phyloP scores from a whole-genome alignment of 2,329 filamentous ascomycete genomes.

The Pestalotiopsis fici region DNA sequence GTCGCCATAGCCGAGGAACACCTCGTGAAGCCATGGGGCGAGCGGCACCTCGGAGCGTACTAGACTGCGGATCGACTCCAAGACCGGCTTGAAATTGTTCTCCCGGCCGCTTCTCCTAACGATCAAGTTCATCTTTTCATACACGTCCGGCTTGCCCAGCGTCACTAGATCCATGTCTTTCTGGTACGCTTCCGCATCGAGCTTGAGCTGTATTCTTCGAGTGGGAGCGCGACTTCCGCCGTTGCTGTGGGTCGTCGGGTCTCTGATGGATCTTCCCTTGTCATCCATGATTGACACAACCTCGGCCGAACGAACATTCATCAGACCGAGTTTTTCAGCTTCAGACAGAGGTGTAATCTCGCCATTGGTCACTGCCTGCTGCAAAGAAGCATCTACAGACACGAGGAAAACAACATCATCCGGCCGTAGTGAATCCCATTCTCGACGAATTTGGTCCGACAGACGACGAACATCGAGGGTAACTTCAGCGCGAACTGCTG shows the following conservation, averaged over 20 bases:
- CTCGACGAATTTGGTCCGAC: slow-evolving; percentile 72
- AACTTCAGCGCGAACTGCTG: slow-evolving; percentile 83
- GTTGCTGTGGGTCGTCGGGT: slow-evolving; percentile 62
- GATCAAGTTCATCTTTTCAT: slow-evolving; percentile 82
- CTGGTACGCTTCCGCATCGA: slow-evolving; percentile 79
- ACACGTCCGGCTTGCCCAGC: slow-evolving; percentile 74
- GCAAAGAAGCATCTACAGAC: slow-evolving; percentile 65
- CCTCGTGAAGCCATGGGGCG: slow-evolving; percentile 91
- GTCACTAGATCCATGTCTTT: slow-evolving; percentile 68
- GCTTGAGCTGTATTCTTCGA: slow-evolving; percentile 74
- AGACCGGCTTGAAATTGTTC: slow-evolving; percentile 94
- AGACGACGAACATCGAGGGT: slow-evolving; percentile 79
- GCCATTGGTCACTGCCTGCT: slow-evolving; percentile 56
- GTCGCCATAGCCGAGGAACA: slow-evolving; percentile 96
- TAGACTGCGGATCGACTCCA: slow-evolving; percentile 87
- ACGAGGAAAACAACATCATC: slow-evolving; percentile 91
- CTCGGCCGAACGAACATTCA: slow-evolving; percentile 77
- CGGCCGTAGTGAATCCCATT: slow-evolving; percentile 86
- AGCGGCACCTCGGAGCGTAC: slow-evolving; percentile 83
- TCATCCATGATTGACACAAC: slow-evolving; percentile 86
- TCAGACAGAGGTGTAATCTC: slow-evolving; percentile 43
- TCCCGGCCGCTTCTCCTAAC: slow-evolving; percentile 82
- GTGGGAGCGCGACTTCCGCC: slow-evolving; percentile 61
- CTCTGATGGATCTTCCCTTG: slow-evolving; percentile 72
- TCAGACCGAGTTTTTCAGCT: slow-evolving; percentile 66